These are phyloP conservation scores for Coriolopsis trogii DNA, from an alignment of 1,284 basidiomycete species.

Conservation along the genomic window DNA sequence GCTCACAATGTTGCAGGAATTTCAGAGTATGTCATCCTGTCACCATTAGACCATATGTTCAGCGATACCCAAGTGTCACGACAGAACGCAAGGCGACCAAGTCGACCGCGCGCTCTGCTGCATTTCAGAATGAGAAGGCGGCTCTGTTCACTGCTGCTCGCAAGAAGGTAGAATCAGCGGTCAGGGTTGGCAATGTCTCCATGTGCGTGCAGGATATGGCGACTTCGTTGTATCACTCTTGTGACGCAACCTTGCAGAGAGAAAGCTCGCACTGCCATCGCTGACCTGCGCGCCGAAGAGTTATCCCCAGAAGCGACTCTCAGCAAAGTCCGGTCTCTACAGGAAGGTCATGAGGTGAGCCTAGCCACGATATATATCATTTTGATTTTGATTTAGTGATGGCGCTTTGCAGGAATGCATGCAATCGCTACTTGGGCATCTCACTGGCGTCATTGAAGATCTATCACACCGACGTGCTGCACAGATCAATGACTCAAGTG, in stretches of 20 bases:
- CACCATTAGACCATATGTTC: background rate
- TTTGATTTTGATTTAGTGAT: background rate
- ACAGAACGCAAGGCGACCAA: conserved; percentile 38
- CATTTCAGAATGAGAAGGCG: conserved; percentile 36
- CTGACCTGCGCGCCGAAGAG: conserved; percentile 32
- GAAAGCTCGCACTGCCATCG: conserved; percentile 28
- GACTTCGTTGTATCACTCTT: background rate
- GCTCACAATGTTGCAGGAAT: conserved; percentile 35
- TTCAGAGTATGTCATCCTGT: conserved; percentile 30
- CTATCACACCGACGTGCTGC: conserved; percentile 38
- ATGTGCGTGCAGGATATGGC: conserved; percentile 27
- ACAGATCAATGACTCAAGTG: conserved; percentile 39
- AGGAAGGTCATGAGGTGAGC: conserved; percentile 32
- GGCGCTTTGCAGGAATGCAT: conserved; percentile 37
- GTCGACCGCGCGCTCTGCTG: conserved; percentile 27
- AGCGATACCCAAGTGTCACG: background rate
- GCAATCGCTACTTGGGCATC: conserved; percentile 32
- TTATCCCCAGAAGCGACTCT: conserved; percentile 24
- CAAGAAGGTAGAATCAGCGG: conserved; percentile 30
- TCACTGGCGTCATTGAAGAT: conserved; percentile 38
- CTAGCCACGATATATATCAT: background rate
- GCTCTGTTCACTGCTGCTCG: conserved; percentile 31
- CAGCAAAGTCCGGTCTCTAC: conserved; percentile 25
- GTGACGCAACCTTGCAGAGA: conserved; percentile 25
- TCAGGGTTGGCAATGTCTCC: conserved; percentile 31